Evolutionary conservation across 495 filamentous ascomycete genomes (phyloP).

Genomic region (Penicillium salamii): DNA sequence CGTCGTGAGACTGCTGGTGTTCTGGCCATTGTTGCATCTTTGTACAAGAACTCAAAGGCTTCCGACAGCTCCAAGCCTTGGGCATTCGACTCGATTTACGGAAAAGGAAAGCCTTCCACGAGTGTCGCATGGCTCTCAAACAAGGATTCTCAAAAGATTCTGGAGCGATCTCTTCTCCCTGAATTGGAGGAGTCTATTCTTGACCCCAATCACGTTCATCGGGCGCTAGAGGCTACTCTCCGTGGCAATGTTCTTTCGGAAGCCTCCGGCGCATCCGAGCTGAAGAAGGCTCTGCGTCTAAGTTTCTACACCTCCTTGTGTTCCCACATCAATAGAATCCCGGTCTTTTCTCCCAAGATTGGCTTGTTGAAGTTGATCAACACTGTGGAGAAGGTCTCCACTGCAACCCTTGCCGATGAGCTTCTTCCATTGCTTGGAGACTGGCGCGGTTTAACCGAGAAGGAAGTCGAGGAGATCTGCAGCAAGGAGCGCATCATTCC

Average conservation of each 20-base stretch:
- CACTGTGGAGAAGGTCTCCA: slow-evolving; percentile 63
- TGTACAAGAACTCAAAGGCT: slow-evolving; percentile 46
- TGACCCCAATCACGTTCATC: slow-evolving; percentile 62
- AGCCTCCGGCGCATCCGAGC: slow-evolving; percentile 43
- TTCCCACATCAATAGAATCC: slow-evolving; percentile 65
- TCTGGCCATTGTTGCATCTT: slow-evolving; percentile 41
- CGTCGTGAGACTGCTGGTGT: slow-evolving; percentile 71
- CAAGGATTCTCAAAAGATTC: slow-evolving; percentile 54
- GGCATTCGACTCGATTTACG: slow-evolving; percentile 58
- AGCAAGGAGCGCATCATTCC: slow-evolving; percentile 59
- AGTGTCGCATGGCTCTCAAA: slow-evolving; percentile 56
- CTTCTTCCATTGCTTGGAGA: slow-evolving; percentile 65
- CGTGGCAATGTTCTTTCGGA: slow-evolving; percentile 41
- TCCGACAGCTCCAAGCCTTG: slow-evolving; percentile 37
- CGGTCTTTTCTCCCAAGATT: slow-evolving; percentile 63
- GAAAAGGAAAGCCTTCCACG: slow-evolving; percentile 44
- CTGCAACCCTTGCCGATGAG: slow-evolving; percentile 62
- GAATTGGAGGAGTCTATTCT: slow-evolving; percentile 79
- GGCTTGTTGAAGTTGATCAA: slow-evolving; percentile 69
- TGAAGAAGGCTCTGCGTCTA: slow-evolving; percentile 63
- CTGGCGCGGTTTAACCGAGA: slow-evolving; percentile 54
- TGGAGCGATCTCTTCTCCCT: slow-evolving; percentile 63
- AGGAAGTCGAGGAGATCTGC: slow-evolving; percentile 44
- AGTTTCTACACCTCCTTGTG: slow-evolving; percentile 72
- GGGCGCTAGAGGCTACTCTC: slow-evolving; percentile 55